A percentile compares a stretch with the other conserved stretches of the same genome.
Conservation (phyloP, 139 green algal species). For the Coccomyxa sp. region DNA sequence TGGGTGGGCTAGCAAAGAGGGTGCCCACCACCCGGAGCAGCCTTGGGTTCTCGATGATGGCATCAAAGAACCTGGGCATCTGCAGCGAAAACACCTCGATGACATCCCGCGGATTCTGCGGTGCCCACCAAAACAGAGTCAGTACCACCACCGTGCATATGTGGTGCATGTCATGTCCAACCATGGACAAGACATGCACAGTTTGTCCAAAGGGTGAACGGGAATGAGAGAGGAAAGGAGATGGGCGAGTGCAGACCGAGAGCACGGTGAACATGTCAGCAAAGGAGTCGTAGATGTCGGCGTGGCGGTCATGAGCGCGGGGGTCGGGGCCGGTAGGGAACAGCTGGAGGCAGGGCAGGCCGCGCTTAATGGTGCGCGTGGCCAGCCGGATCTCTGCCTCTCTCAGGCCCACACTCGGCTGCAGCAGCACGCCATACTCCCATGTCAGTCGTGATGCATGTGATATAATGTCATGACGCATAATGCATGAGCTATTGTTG, state of each 20-base stretch:
- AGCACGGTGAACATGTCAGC: constrained; percentile 79
- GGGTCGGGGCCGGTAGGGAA: neutral
- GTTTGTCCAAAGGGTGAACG: too few species aligned
- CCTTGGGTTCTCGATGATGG: constrained; percentile 40
- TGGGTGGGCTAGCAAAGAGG: constrained; percentile 11
- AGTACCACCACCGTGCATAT: too few species aligned
- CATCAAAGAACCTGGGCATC: constrained; percentile 50
- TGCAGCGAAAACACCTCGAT: constrained; percentile 74
- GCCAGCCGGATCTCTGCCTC: constrained; percentile 26
- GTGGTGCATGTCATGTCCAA: too few species aligned
- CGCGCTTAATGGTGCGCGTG: constrained; percentile 12
- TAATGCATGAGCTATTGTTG: neutral
- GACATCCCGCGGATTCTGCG: constrained; percentile 73
- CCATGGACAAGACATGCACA: too few species aligned
- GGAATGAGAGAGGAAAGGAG: too few species aligned
- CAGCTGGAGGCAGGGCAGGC: constrained; percentile 25
- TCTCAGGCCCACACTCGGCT: constrained; percentile 7
- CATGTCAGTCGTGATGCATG: neutral
- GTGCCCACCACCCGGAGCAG: constrained; percentile 39
- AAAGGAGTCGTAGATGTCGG: constrained; percentile 71
- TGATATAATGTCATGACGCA: neutral
- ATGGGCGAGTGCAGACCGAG: constrained; percentile 11
- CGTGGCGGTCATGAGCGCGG: constrained; percentile 4
- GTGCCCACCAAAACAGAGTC: neutral
- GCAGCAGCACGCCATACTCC: neutral